Evolutionary conservation across 352 stramenopile species (phyloP).

Genomic region (Phytophthora sansomeana): DNA sequence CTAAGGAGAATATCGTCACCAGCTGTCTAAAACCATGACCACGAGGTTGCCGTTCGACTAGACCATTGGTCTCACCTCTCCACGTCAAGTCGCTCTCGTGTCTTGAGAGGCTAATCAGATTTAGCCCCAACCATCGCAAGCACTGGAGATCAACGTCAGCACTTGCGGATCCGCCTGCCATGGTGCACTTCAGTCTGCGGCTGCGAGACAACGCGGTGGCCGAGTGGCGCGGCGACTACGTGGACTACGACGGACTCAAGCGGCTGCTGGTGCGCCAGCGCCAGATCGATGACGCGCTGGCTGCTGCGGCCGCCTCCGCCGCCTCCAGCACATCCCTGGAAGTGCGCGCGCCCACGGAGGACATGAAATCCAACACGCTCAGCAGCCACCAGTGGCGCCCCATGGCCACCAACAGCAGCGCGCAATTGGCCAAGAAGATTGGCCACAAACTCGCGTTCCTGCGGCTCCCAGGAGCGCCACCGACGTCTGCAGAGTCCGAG

Average conservation of each 20-base stretch:
- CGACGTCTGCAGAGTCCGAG: conserved; percentile 26
- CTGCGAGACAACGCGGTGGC: conserved; percentile 87
- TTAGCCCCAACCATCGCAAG: background rate
- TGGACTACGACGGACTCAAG: conserved; percentile 93
- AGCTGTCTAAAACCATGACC: background rate
- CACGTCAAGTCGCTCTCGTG: conserved; percentile 16
- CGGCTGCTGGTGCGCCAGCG: conserved; percentile 74
- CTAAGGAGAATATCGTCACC: background rate
- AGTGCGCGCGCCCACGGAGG: conserved; percentile 16
- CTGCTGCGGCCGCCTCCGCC: conserved; percentile 7
- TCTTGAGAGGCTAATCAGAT: conserved; percentile 30
- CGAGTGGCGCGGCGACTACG: conserved; percentile 90
- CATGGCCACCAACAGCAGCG: conserved; percentile 35
- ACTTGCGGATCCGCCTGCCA: conserved; percentile 36
- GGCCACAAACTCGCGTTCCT: conserved; percentile 39
- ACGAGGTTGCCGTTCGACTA: background rate
- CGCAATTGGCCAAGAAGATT: conserved; percentile 24
- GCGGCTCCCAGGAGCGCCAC: conserved; percentile 23
- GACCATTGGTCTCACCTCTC: conserved; percentile 5
- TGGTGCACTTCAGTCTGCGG: conserved; percentile 83
- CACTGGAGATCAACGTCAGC: conserved; percentile 3
- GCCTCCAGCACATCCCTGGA: conserved; percentile 27
- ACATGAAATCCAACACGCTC: conserved; percentile 39
- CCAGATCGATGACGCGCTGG: conserved; percentile 49
- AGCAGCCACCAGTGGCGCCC: conserved; percentile 40